Evolutionary conservation across 768 basidiomycete species (phyloP).

Genomic region (Strobilomyces echinocephalus): DNA sequence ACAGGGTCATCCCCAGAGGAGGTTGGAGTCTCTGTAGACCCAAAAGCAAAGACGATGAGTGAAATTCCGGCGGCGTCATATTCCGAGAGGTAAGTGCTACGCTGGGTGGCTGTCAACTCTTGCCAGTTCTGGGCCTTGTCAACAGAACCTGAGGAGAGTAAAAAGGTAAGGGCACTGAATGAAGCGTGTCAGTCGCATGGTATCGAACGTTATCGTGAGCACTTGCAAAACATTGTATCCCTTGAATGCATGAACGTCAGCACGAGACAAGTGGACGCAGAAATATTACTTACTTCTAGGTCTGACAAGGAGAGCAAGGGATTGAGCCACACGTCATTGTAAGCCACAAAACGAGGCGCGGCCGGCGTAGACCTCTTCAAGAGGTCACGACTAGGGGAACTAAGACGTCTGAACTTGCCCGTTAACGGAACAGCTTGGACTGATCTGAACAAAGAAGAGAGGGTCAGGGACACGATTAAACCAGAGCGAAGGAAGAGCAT

Average conservation of each 20-base stretch:
- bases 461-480: neutral
- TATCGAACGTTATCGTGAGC: neutral
- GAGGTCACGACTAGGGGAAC: slow-evolving; percentile 17
- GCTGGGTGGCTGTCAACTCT: slow-evolving; percentile 33
- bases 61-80: slow-evolving; percentile 53
- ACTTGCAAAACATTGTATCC: slow-evolving; percentile 38
- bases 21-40: slow-evolving; percentile 41
- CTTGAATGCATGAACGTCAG: slow-evolving; percentile 8
- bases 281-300: slow-evolving; percentile 34
- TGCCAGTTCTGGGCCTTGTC: slow-evolving; percentile 47
- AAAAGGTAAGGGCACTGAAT: slow-evolving; percentile 39
- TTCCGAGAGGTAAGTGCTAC: slow-evolving; percentile 39
- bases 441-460: slow-evolving; percentile 8
- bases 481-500: slow-evolving; percentile 15
- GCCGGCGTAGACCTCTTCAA: slow-evolving; percentile 29
- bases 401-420: slow-evolving; percentile 23
- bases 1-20: slow-evolving; percentile 37
- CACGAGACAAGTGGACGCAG: neutral
- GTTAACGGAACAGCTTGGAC: slow-evolving; percentile 16
- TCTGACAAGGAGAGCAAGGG: slow-evolving; percentile 41
- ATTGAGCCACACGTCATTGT: slow-evolving; percentile 39
- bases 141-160: slow-evolving; percentile 37
- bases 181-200: slow-evolving; percentile 1
- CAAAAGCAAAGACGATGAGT: slow-evolving; percentile 53
- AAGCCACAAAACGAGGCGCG: slow-evolving; percentile 46